Evolutionary conservation across 345 rosid species (phyloP).

Genomic region (Clarkia xantiana): DNA sequence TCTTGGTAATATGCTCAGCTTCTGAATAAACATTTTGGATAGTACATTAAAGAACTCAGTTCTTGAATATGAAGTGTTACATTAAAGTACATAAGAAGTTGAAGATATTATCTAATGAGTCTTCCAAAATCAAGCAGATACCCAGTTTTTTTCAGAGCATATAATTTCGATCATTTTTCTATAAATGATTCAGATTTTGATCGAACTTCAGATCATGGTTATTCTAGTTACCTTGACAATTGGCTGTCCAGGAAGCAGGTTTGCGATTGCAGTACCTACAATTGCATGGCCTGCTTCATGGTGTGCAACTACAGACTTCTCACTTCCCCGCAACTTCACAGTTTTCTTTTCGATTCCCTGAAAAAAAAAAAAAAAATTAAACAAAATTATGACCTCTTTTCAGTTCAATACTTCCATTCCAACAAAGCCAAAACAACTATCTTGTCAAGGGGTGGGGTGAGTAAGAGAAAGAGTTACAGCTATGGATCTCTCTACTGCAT

Average conservation of each 20-base stretch:
- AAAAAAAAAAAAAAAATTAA: too few relatives aligned
- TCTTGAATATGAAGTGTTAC: not conserved
- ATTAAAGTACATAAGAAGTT: too few relatives aligned
- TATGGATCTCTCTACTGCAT: slow-evolving; percentile 88
- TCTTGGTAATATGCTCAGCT: slow-evolving; percentile 94
- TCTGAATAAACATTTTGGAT: slow-evolving; percentile 27
- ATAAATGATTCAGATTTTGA: too few relatives aligned
- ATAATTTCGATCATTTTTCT: too few relatives aligned
- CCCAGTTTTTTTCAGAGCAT: too few relatives aligned
- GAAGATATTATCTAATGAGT: too few relatives aligned
- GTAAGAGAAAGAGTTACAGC: slow-evolving; percentile 33
- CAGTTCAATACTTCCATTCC: not conserved
- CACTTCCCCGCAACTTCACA: slow-evolving; percentile 66
- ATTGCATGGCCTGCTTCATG: slow-evolving; percentile 99
- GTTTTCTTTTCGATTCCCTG: slow-evolving; percentile 98
- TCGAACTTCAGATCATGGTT: too few relatives aligned
- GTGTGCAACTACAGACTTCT: slow-evolving; percentile 91
- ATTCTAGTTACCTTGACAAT: slow-evolving; percentile 58
- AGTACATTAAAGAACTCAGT: not conserved
- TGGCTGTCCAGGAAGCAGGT: slow-evolving; percentile 77
- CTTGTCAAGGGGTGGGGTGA: too few relatives aligned
- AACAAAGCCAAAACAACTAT: not conserved
- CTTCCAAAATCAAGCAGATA: too few relatives aligned
- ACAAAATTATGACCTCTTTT: not conserved
- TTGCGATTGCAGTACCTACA: slow-evolving; percentile 93